Conservation (phyloP, 2,329 filamentous ascomycete species). For the Colletotrichum sp. region DNA sequence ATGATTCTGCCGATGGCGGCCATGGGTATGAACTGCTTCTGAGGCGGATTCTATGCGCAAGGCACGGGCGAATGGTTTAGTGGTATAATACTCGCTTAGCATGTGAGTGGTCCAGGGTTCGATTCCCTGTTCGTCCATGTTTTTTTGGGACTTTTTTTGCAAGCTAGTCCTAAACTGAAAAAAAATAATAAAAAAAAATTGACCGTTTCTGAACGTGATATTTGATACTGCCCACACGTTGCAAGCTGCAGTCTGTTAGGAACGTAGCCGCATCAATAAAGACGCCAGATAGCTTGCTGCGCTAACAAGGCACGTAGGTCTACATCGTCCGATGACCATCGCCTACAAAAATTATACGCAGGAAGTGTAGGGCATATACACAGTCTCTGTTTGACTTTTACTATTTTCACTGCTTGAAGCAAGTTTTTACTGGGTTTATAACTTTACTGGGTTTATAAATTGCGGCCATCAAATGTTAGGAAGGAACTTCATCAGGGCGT, state of each 20-base stretch:
- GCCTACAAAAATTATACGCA: not conserved
- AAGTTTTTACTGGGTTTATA: not conserved
- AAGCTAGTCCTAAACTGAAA: not conserved
- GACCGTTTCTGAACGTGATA: not conserved
- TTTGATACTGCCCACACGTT: not conserved
- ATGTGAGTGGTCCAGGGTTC: constrained; percentile 12
- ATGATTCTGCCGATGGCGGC: not conserved
- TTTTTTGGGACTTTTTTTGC: not conserved
- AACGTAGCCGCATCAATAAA: not conserved
- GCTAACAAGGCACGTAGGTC: not conserved
- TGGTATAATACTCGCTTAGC: constrained; percentile 16
- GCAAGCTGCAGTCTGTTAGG: not conserved
- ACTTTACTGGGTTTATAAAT: not conserved
- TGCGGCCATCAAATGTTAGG: not conserved
- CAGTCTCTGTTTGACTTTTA: not conserved
- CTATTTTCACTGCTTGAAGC: not conserved
- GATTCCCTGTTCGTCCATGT: constrained; percentile 8
- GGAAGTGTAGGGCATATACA: not conserved
- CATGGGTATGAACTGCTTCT: not conserved
- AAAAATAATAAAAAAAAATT: no score
- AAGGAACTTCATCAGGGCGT: not conserved
- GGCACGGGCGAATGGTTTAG: constrained; percentile 1
- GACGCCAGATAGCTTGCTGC: no score
- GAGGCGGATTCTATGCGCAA: no score
- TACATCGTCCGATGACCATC: not conserved